phyloP scores from a whole-genome alignment of 495 filamentous ascomycete genomes.

The Penicillium fimorum region DNA sequence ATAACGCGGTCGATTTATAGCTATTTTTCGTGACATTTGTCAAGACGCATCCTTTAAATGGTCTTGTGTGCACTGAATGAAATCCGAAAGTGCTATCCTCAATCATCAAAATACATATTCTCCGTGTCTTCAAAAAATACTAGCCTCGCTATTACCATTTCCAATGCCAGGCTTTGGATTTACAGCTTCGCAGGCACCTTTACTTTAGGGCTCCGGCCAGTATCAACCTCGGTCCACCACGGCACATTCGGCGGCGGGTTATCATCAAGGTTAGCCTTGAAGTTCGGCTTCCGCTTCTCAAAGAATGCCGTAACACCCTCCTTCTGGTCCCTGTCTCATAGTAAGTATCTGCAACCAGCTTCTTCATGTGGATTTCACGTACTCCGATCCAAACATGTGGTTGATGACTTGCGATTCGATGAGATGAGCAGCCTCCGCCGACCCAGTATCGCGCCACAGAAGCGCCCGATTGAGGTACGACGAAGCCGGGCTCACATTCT shows the following conservation, averaged over 20 bases:
- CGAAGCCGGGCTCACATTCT: conserved; percentile 56
- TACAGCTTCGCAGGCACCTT: conserved; percentile 33
- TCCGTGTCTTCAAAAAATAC: background rate
- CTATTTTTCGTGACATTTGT: conserved; percentile 2
- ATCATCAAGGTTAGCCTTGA: conserved; percentile 42
- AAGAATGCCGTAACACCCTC: conserved; percentile 51
- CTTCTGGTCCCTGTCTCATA: conserved; percentile 38
- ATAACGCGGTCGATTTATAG: conserved; percentile 11
- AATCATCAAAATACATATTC: background rate
- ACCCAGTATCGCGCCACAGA: conserved; percentile 56
- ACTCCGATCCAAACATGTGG: conserved; percentile 51
- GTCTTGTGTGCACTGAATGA: background rate
- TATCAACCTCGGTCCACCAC: conserved; percentile 37
- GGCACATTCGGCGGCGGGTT: conserved; percentile 27
- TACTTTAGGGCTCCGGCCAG: conserved; percentile 25
- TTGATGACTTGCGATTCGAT: conserved; percentile 57
- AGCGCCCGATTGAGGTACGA: conserved; percentile 57
- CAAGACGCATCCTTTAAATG: background rate
- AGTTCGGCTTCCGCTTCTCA: conserved; percentile 51
- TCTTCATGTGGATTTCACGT: conserved; percentile 6
- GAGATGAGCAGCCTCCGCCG: conserved; percentile 57
- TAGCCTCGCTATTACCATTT: background rate
- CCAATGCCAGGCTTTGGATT: background rate
- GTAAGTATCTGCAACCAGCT: background rate
- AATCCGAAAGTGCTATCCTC: background rate